Percentiles rank a stretch among this genome's conserved stretches.
These are phyloP conservation scores for Brassica hybrid DNA, from an alignment of 441 rosid genomes.

Conservation along the genomic window DNA sequence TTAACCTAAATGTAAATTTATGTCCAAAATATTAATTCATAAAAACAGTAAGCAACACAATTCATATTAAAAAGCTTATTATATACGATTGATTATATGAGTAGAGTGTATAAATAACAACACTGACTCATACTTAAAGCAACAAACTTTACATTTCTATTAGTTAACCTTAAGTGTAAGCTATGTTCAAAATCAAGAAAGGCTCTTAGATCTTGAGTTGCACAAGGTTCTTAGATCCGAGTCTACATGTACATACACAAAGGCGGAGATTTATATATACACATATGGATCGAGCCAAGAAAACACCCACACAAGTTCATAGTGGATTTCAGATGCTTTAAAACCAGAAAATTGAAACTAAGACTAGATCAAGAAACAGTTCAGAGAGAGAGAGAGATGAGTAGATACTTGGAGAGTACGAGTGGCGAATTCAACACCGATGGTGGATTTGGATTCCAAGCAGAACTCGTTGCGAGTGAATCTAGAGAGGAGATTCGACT, in stretches of 20 bases:
- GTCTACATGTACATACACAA: neutral
- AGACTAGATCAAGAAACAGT: neutral
- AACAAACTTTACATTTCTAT: neutral
- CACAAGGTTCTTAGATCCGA: slow-evolving; percentile 21
- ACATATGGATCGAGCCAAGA: slow-evolving; percentile 21
- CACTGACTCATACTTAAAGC: neutral
- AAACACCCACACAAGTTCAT: too few species aligned
- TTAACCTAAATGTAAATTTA: too few species aligned
- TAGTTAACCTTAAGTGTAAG: neutral
- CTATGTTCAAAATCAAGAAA: neutral
- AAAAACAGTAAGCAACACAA: too few species aligned
- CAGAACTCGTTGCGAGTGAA: slow-evolving; percentile 93
- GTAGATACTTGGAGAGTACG: slow-evolving; percentile 82
- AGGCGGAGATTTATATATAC: neutral
- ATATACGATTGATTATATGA: too few species aligned
- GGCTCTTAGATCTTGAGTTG: slow-evolving; percentile 10
- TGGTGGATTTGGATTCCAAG: slow-evolving; percentile 90
- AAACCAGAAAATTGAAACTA: neutral
- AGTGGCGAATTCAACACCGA: slow-evolving; percentile 93
- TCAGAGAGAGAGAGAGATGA: slow-evolving; percentile 3
- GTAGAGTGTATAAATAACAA: neutral
- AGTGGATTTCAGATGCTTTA: neutral
- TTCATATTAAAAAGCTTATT: neutral
- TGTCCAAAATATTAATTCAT: neutral
- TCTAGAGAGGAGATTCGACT: slow-evolving; percentile 88